phyloP scores from a whole-genome alignment of 129 eudicot species.

The Flaveria sonorensis region DNA sequence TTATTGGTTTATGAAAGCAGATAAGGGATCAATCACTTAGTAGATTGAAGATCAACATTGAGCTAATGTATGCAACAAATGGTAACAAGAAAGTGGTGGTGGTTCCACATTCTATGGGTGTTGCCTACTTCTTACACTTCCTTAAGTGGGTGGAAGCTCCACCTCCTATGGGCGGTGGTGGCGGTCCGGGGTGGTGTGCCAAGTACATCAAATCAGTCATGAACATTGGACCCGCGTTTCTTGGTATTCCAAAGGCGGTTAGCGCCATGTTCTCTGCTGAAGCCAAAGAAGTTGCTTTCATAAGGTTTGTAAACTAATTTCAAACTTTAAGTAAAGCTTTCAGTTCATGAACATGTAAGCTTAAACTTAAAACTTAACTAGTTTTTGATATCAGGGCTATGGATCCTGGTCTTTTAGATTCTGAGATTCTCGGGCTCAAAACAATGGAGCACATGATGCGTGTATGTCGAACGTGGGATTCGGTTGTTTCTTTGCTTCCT shows the following conservation, averaged over 20 bases:
- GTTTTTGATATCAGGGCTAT: constrained; percentile 54
- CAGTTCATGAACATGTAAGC: background rate
- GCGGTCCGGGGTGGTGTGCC: constrained; percentile 85
- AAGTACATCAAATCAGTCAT: constrained; percentile 81
- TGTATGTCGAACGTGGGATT: constrained; percentile 85
- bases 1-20: constrained; percentile 35
- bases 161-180: constrained; percentile 86
- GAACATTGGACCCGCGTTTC: constrained; percentile 89
- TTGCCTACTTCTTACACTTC: constrained; percentile 76
- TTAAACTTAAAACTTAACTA: constrained; percentile 2
- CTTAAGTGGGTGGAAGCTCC: constrained; percentile 89
- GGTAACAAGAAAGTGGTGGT: constrained; percentile 94
- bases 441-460: constrained; percentile 75
- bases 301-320: constrained; percentile 51
- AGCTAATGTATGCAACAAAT: constrained; percentile 73
- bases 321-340: background rate
- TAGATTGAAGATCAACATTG: constrained; percentile 85
- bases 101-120: constrained; percentile 97
- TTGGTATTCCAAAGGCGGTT: constrained; percentile 90
- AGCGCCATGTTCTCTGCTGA: constrained; percentile 73
- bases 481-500: constrained; percentile 72
- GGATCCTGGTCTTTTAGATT: constrained; percentile 85
- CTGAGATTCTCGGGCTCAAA: constrained; percentile 69
- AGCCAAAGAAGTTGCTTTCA: constrained; percentile 73
- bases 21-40: constrained; percentile 80